Evolutionary conservation across 495 filamentous ascomycete genomes (phyloP).

Genomic region (Amorphotheca resinae): DNA sequence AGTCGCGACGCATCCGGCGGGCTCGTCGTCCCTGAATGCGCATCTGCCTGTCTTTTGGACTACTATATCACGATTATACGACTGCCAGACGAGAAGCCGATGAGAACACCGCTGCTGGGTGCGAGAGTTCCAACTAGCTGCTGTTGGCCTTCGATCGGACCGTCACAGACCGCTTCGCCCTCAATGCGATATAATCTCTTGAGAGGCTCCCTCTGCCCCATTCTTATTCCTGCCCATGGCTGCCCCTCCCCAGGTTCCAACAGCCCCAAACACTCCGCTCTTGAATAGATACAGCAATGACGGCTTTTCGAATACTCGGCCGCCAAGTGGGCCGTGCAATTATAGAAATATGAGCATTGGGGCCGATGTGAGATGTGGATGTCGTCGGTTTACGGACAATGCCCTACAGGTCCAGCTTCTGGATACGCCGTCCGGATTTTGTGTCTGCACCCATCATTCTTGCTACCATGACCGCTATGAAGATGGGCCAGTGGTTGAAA

Average conservation of each 20-base stretch:
- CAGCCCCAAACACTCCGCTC: conserved; percentile 30
- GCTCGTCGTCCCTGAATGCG: background rate
- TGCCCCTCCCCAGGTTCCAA: conserved; percentile 29
- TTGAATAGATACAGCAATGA: conserved; percentile 37
- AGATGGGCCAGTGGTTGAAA: conserved; percentile 4
- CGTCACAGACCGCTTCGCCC: conserved; percentile 4
- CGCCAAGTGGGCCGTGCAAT: conserved; percentile 49
- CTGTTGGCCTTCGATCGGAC: conserved; percentile 12
- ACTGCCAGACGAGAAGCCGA: too few relatives aligned
- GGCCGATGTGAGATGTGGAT: conserved; percentile 44
- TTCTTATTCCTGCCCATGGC: conserved; percentile 32
- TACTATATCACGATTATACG: too few relatives aligned
- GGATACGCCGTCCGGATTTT: conserved; percentile 29
- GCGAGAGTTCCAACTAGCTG: conserved; percentile 9
- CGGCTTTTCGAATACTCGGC: conserved; percentile 23
- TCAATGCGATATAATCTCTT: conserved; percentile 14
- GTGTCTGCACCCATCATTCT: conserved; percentile 61
- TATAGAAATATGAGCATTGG: conserved; percentile 39
- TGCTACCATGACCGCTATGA: conserved; percentile 47
- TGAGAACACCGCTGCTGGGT: conserved; percentile 2
- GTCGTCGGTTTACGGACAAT: conserved; percentile 34
- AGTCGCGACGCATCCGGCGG: conserved; percentile 16
- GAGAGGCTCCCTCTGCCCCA: conserved; percentile 6
- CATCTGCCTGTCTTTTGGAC: conserved; percentile 1
- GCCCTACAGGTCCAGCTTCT: conserved; percentile 14